A percentile compares a stretch with the other conserved stretches of the same genome.
These are phyloP conservation scores for Candida wancherniae DNA, from an alignment of 805 yeast genomes.

Conservation along the genomic window DNA sequence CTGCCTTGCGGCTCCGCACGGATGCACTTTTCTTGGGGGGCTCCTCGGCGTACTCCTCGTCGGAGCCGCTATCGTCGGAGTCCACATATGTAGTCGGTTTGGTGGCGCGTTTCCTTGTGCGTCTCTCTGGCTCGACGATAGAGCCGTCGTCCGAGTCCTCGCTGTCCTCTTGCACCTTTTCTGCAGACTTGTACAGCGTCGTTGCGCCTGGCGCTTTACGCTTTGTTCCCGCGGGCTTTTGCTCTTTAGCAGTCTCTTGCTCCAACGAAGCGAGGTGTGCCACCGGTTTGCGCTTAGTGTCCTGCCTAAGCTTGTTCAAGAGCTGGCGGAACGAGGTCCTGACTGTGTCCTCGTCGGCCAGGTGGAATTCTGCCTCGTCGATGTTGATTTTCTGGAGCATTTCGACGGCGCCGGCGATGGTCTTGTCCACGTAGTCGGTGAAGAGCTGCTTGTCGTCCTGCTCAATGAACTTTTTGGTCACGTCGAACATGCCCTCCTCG, in stretches of 20 bases:
- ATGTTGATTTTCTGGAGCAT: constrained; percentile 42
- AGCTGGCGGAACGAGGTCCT: constrained; percentile 15
- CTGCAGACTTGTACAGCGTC: too few species aligned
- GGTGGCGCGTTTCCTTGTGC: too few species aligned
- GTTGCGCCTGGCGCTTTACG: too few species aligned
- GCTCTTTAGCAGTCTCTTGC: background rate
- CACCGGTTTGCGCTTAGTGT: constrained; percentile 9
- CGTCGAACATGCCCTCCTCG: constrained; percentile 67
- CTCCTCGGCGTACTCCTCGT: constrained; percentile 1
- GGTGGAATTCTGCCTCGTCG: constrained; percentile 34
- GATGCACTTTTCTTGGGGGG: constrained; percentile 1
- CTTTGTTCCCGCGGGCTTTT: too few species aligned
- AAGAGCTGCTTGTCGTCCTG: constrained; percentile 78
- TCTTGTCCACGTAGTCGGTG: constrained; percentile 55
- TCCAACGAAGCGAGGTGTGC: constrained; percentile 1
- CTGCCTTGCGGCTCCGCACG: background rate
- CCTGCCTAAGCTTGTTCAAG: constrained; percentile 14
- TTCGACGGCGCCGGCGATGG: constrained; percentile 49
- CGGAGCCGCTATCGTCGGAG: constrained; percentile 2
- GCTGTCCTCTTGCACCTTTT: too few species aligned
- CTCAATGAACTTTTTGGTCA: constrained; percentile 67
- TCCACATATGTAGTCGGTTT: background rate
- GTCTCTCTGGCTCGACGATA: too few species aligned
- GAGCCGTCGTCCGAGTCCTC: too few species aligned
- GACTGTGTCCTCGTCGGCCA: constrained; percentile 21